Evolutionary conservation across 352 stramenopile species (phyloP), one percentile per base, ranked within the genome.

Genomic region (Globisporangium irregulare): DNA sequence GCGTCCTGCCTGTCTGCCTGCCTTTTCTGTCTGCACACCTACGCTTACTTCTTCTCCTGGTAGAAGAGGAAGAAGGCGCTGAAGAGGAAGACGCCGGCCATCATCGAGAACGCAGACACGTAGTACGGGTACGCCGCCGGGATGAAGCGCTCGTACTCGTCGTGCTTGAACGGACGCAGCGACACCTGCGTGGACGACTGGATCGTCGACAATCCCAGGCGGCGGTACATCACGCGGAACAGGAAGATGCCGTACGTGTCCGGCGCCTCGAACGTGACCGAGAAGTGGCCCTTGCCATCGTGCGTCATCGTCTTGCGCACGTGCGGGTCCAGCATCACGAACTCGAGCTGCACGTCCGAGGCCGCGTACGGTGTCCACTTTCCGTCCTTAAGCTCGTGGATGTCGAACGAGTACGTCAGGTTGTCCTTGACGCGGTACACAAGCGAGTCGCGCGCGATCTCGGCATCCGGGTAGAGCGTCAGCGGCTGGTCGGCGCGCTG

Each of bases 131-230:
- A 98, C 29, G 94, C 94, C 7, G 84, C 87, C 3, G 90, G 80
- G 63, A 98, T 97, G 79, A 98, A 98, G 63, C 94, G 86, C 75
- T 98, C 92, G 81, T 98, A 98, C 78, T 98, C 94, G 79, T 98
- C 93, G 80, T 98, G 94, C 79, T 97, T 98, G 85, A 92, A 98
- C 53, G 93, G 94, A 14, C 94, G 91, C 38, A 98, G 80, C 29
- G 85, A 96, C 38, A 98, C 93, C 73, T 98, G 91, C 68, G 78
- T 97, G 73, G 59, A 92, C 65, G 88, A 87, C 73, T 93, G 84
- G 41, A 98, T 77, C 58, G 91, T 91, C 32, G 89, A 94, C 66
- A 97, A 81, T 4, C 91, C 94, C 18, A 92, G 70, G 57, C 94
- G 87, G 58, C 92, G 86, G 54, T 98, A 98, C 70, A 98, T 77